These are phyloP conservation scores for Colletotrichum sp. DNA, from an alignment of 2,329 filamentous ascomycete species.

Conservation along the genomic window DNA sequence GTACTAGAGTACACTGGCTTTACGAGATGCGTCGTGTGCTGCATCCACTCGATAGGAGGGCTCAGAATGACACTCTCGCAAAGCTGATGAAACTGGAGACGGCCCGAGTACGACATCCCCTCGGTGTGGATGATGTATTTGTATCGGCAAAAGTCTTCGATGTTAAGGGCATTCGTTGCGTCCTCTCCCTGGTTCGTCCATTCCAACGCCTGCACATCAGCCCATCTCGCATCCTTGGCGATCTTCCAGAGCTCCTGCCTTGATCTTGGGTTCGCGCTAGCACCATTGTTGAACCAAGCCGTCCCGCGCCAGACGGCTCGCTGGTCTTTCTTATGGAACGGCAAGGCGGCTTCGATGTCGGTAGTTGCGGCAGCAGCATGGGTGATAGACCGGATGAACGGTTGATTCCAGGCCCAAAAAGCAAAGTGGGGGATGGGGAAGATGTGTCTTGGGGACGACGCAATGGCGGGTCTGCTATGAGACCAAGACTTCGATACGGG, in stretches of 20 bases:
- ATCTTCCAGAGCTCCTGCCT: constrained; percentile 43
- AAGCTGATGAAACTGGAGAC: constrained; percentile 56
- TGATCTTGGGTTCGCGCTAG: constrained; percentile 35
- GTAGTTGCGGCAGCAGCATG: constrained; percentile 42
- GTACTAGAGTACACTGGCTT: constrained; percentile 46
- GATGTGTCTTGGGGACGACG: constrained; percentile 35
- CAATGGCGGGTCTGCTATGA: constrained; percentile 51
- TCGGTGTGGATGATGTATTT: constrained; percentile 59
- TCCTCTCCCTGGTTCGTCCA: constrained; percentile 37
- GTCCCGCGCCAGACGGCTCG: constrained; percentile 58
- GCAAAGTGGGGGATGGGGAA: constrained; percentile 62
- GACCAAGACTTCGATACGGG: constrained; percentile 48
- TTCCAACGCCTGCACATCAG: constrained; percentile 49
- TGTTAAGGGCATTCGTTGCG: constrained; percentile 47
- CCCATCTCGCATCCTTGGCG: constrained; percentile 45
- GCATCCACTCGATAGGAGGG: constrained; percentile 52
- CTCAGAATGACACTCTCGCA: constrained; percentile 53
- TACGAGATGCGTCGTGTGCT: constrained; percentile 54
- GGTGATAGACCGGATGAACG: constrained; percentile 50
- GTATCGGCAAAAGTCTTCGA: constrained; percentile 57
- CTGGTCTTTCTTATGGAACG: constrained; percentile 37
- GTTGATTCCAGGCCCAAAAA: constrained; percentile 59
- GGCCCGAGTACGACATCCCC: constrained; percentile 57
- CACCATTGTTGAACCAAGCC: constrained; percentile 51
- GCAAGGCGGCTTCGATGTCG: constrained; percentile 34